A percentile compares a stretch with the other conserved stretches of the same genome.
Evolutionary conservation across 2,329 filamentous ascomycete species (phyloP).

Genomic region (Botrytis cinerea): DNA sequence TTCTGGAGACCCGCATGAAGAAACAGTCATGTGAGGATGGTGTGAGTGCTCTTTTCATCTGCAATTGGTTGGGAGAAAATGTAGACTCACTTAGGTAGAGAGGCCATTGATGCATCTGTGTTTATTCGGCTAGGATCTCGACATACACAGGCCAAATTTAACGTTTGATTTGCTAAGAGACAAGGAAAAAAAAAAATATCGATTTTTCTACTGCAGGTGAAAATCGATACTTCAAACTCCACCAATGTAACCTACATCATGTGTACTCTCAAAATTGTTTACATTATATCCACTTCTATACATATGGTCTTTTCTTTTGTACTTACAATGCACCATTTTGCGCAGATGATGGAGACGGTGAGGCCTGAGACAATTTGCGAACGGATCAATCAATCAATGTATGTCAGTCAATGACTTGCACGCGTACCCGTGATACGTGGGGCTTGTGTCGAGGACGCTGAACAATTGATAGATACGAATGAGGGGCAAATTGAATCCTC

Average conservation of each 20-base stretch:
- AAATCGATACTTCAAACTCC: constrained; percentile 19
- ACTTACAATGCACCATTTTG: neutral
- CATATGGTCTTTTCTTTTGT: constrained; percentile 8
- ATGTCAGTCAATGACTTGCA: constrained; percentile 11
- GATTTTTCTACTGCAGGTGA: constrained; percentile 3
- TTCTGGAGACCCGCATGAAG: constrained; percentile 38
- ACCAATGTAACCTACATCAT: constrained; percentile 25
- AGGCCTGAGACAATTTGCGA: constrained; percentile 4
- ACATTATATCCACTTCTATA: constrained; percentile 18
- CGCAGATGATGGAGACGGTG: constrained; percentile 17
- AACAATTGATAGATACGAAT: neutral
- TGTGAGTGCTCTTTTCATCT: constrained; percentile 34
- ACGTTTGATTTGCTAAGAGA: constrained; percentile 9
- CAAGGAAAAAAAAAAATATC: neutral
- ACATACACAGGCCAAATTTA: constrained; percentile 4
- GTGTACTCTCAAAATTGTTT: constrained; percentile 8
- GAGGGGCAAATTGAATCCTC: constrained; percentile 20
- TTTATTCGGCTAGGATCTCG: constrained; percentile 7
- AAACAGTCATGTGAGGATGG: constrained; percentile 40
- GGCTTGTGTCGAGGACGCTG: neutral
- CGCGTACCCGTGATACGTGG: neutral
- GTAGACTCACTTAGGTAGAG: neutral
- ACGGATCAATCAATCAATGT: constrained; percentile 8
- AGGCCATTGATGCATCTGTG: constrained; percentile 16
- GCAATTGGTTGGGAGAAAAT: constrained; percentile 31